phyloP scores from a whole-genome alignment of 2,329 filamentous ascomycete species.

The Sclerotinia borealis region DNA sequence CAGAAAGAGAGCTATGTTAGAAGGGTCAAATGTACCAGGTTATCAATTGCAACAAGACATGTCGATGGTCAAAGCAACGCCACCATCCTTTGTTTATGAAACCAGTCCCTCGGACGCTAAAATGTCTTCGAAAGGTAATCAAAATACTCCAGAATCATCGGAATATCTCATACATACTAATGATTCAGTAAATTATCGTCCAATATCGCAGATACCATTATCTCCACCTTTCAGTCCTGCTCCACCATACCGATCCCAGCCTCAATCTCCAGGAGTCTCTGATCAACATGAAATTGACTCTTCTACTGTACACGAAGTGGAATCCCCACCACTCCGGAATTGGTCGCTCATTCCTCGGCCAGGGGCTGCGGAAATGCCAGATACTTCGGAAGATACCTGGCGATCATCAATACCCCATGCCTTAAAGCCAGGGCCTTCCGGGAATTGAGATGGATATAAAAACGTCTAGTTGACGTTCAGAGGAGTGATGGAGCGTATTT shows the following conservation, averaged over 20 bases:
- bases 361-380: background rate
- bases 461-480: no score
- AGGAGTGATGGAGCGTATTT: background rate
- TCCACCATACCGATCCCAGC: constrained; percentile 3
- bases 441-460: background rate
- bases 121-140: background rate
- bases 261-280: background rate
- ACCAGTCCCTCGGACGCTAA: background rate
- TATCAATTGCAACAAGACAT: background rate
- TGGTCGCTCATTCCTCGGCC: background rate
- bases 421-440: background rate
- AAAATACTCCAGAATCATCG: no score
- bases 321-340: background rate
- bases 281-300: constrained; percentile 6
- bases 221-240: constrained; percentile 3
- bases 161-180: background rate
- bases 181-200: background rate
- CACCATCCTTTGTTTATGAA: background rate
- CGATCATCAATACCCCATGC: background rate
- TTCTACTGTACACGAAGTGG: background rate
- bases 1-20: background rate
- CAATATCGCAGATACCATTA: background rate
- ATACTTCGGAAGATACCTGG: background rate
- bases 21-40: background rate
- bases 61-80: background rate